Percentiles rank a stretch among this genome's conserved stretches.
These are phyloP conservation scores for Hygrophorus pudorinus DNA, from an alignment of 768 basidiomycete genomes.

Conservation along the genomic window DNA sequence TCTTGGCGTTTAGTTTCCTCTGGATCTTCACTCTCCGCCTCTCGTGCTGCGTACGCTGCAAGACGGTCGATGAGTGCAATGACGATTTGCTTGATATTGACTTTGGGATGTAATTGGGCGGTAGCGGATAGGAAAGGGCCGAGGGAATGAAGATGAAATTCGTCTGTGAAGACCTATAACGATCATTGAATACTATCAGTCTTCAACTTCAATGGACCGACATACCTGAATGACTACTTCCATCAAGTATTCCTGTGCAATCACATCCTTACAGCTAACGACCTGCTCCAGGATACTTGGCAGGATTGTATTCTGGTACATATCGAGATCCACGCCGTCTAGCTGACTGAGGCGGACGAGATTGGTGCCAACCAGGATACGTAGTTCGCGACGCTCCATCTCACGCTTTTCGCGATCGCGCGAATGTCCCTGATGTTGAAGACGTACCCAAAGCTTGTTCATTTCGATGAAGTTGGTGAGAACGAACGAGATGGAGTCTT, in stretches of 20 bases:
- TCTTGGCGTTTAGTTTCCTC: slow-evolving; percentile 91
- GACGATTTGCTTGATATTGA: slow-evolving; percentile 97
- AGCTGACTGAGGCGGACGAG: slow-evolving; percentile 91
- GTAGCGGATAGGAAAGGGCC: slow-evolving; percentile 94
- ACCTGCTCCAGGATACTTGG: slow-evolving; percentile 95
- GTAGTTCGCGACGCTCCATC: slow-evolving; percentile 87
- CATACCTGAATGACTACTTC: slow-evolving; percentile 96
- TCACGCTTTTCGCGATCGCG: slow-evolving; percentile 97
- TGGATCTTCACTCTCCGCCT: slow-evolving; percentile 93
- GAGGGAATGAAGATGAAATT: slow-evolving; percentile 95
- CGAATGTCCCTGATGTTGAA: slow-evolving; percentile 97
- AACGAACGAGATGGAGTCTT: slow-evolving; percentile 93
- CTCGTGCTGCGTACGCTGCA: slow-evolving; percentile 91
- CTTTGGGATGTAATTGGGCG: slow-evolving; percentile 93
- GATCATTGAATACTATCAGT: background rate
- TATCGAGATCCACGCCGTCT: slow-evolving; percentile 90
- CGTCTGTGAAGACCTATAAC: slow-evolving; percentile 88
- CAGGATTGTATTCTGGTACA: slow-evolving; percentile 81
- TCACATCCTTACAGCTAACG: slow-evolving; percentile 96
- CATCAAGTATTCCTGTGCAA: slow-evolving; percentile 99
- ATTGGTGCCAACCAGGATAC: slow-evolving; percentile 96
- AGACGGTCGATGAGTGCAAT: slow-evolving; percentile 95
- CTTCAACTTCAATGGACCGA: background rate
- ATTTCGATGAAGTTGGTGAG: slow-evolving; percentile 99
- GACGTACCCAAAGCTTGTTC: slow-evolving; percentile 99